Base-by-base conservation (phyloP, 768 basidiomycete species). In the Macrocybe gigantea region DNA sequence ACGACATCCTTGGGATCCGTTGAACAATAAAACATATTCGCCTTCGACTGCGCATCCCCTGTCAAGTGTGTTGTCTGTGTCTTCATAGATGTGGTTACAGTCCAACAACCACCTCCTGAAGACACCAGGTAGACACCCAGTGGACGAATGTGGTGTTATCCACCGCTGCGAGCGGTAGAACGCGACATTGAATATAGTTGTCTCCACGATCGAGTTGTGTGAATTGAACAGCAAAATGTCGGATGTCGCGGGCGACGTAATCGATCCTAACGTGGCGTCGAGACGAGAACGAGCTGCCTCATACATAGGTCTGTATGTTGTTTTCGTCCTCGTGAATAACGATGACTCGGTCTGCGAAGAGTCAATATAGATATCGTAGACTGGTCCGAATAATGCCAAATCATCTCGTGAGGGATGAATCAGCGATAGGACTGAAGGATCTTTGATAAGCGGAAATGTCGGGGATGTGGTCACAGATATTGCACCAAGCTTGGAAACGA, bases 91-190 rank as follows among this genome's bases (percentile, higher is more conserved):
- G 5, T 71, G 70, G 14, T 69, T 72, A 37, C 80, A 72, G 49
- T 82, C 78, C 13, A 92, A 66, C 6, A 92, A 64, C 78, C 79
- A 86, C 32, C 83, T 72, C 12, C 89, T 73, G 53, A 82, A 67
- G 33, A 87, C 80, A 12, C 88, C 89, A 4, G 75, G 65, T n/a
- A 91, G 73, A 56, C 88, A 88, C 13, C 88, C 88, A 13, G 77
- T 75, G 1, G 66, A 61, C 9, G 71, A 58, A 2, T 74, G 54
- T 14, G 88, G 88, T 1, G 88, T 89, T 47, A 85, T 53, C 89
- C 89, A 92, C 3, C 58, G 58, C 4, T 60, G 53, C 29, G 65
- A 56, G 9, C 83, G 79, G 53, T 73, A 76, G 50, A 90, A 76
- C 1, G 87, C 85, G 45, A 90, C 64, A 54, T 90, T 92, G 61